Evolutionary conservation across 1,284 basidiomycete genomes (phyloP), one percentile per base, ranked within the genome.

Genomic region (Sporisorium reilianum): DNA sequence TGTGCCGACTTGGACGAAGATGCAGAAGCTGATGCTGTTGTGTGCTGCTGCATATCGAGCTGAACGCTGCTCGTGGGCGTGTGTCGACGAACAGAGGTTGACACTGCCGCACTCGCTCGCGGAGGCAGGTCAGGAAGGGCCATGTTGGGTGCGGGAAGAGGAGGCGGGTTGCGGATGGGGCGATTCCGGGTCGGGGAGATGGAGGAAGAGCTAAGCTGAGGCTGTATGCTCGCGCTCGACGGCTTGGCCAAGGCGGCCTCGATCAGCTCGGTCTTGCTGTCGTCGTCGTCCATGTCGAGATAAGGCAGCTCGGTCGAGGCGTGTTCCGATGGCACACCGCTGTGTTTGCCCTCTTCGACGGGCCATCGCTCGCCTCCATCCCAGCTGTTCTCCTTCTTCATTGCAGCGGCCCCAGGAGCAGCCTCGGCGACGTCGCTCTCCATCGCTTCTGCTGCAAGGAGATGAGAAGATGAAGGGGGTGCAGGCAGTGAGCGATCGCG

Each of bases 331-430:
- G 28, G 7, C 18, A 45, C 18, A 11, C 50, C 55, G 10, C 40
- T 28, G 38, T 65, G 50, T 34, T 49, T 65, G 38, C 10, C 30
- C 6, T 7, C 30, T 25, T 51, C 51, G 25, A 53, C 5, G 7
- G 49, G 44, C 55, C 55, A 71, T 2, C 49, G 60, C 41, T 73
- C 70, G 3, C 70, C 70, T 16, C 70, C 70, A 25, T 73, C 64
- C 70, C 70, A 73, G 59, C 63, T 57, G 36, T 59, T 66, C 10
- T 66, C 58, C 23, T 61, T 64, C 44, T 18, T 22, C 62, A 62
- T 56, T 8, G 41, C 53, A 10, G 48, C 22, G 0, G 54, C 30
- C 11, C 14, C 10, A 10, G n/a, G 8, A 18, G 10, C 45, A 6
- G 14, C 36, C n/a, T 14, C 12, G 18, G 32, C 18, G 5, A 20